phyloP scores from a whole-genome alignment of 805 yeast genomes.

The Maudiozyma barnettii region DNA sequence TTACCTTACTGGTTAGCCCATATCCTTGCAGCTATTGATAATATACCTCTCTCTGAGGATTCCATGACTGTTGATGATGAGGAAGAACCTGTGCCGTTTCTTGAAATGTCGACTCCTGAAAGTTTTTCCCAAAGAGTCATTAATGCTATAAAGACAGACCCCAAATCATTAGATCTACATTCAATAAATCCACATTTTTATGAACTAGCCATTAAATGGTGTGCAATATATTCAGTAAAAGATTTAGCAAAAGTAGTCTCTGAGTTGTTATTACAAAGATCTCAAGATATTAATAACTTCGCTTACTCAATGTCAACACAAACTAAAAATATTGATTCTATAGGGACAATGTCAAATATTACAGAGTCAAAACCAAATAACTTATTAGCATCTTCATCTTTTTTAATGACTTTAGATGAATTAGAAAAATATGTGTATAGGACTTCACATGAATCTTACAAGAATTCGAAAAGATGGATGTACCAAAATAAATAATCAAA shows the following conservation, averaged over 20 bases:
- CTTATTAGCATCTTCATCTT: constrained; percentile 16
- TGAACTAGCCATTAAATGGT: constrained; percentile 68
- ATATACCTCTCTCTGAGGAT: background rate
- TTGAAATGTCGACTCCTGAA: constrained; percentile 64
- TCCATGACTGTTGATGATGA: constrained; percentile 8
- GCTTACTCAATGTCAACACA: constrained; percentile 32
- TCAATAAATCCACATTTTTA: constrained; percentile 59
- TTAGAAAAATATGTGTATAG: constrained; percentile 57
- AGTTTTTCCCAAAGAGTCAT: constrained; percentile 54
- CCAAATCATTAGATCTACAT: constrained; percentile 57
- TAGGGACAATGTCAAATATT: background rate
- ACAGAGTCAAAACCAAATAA: background rate
- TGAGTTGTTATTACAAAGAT: constrained; percentile 52
- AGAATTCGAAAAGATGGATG: constrained; percentile 37
- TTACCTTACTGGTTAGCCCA: constrained; percentile 88
- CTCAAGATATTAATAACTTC: constrained; percentile 61
- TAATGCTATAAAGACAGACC: constrained; percentile 73
- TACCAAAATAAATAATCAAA: constrained; percentile 1
- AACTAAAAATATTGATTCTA: background rate
- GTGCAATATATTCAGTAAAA: constrained; percentile 54
- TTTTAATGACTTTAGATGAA: constrained; percentile 62
- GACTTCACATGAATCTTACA: constrained; percentile 41
- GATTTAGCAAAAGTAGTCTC: constrained; percentile 45
- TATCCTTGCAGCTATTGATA: constrained; percentile 45
- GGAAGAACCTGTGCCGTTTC: constrained; percentile 38